Conservation (phyloP, 2,329 filamentous ascomycete species). For the Fusarium sp. region DNA sequence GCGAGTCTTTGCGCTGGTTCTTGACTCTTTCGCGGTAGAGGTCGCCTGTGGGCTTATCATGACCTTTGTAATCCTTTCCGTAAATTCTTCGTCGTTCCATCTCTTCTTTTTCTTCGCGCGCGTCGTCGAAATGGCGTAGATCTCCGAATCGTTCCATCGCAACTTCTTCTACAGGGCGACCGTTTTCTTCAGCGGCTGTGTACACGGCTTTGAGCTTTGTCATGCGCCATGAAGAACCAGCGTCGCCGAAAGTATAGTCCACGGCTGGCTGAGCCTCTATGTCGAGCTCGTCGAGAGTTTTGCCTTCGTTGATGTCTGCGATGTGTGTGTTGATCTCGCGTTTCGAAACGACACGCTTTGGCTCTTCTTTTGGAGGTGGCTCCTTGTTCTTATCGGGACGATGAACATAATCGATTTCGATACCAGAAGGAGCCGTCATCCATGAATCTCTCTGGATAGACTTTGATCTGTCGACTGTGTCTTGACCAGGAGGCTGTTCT, state of each 20-base stretch:
- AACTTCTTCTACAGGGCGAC: constrained; percentile 80
- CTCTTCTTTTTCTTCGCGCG: constrained; percentile 92
- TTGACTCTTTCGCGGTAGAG: constrained; percentile 81
- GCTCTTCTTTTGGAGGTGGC: constrained; percentile 64
- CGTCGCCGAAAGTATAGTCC: constrained; percentile 87
- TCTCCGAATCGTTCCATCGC: constrained; percentile 85
- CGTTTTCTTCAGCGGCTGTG: constrained; percentile 77
- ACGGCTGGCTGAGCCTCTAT: constrained; percentile 67
- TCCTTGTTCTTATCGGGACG: constrained; percentile 67
- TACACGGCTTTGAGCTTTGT: constrained; percentile 91
- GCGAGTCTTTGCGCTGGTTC: constrained; percentile 58
- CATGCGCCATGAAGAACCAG: constrained; percentile 95
- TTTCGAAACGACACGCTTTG: constrained; percentile 78
- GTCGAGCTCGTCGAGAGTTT: constrained; percentile 30
- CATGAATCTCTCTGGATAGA: constrained; percentile 80
- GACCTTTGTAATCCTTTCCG: constrained; percentile 84
- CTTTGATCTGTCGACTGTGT: constrained; percentile 42
- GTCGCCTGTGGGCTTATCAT: constrained; percentile 88
- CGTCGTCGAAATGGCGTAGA: constrained; percentile 88
- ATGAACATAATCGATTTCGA: constrained; percentile 87
- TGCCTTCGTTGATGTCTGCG: constrained; percentile 69
- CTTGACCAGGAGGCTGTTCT: constrained; percentile 52
- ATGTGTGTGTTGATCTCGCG: constrained; percentile 80
- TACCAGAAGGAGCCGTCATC: constrained; percentile 85
- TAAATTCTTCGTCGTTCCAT: constrained; percentile 85